phyloP scores from a whole-genome alignment of 768 basidiomycete species.

The Trametes punicea region DNA sequence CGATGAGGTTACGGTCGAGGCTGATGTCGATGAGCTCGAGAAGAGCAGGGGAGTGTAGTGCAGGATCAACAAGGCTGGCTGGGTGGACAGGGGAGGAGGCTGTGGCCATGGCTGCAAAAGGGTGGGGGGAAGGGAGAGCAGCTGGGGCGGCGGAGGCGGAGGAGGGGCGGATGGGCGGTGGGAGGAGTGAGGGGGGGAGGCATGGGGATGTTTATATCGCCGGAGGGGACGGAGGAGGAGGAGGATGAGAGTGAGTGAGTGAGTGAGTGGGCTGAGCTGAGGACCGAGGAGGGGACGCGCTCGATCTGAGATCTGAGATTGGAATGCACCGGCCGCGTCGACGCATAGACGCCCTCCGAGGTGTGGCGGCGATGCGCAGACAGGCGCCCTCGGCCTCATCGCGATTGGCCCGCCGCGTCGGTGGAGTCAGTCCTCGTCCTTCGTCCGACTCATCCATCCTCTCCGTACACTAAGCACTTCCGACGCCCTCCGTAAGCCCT shows the following conservation, averaged over 20 bases:
- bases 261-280: background rate
- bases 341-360: constrained; percentile 2
- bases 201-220: constrained; percentile 12
- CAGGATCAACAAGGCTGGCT: constrained; percentile 59
- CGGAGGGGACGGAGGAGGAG: constrained; percentile 11
- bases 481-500: constrained; percentile 4
- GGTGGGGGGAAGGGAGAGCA: constrained; percentile 4
- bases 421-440: constrained; percentile 11
- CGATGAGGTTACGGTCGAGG: constrained; percentile 57
- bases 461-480: constrained; percentile 9
- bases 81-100: constrained; percentile 38
- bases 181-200: constrained; percentile 6
- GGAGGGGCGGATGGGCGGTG: constrained; percentile 17
- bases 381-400: constrained; percentile 1
- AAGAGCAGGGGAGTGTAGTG: constrained; percentile 60
- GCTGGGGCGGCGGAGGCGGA: constrained; percentile 22
- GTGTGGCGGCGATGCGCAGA: constrained; percentile 9
- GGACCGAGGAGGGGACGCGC: constrained; percentile 4
- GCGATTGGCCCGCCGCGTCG: constrained; percentile 5
- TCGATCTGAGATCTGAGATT: constrained; percentile 22
- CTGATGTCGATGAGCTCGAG: constrained; percentile 67
- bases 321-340: constrained; percentile 15
- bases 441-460: constrained; percentile 8
- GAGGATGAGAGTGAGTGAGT: background rate
- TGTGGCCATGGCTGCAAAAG: constrained; percentile 18